phyloP scores from a whole-genome alignment of 768 basidiomycete species.

The Filobasidium wieringae region DNA sequence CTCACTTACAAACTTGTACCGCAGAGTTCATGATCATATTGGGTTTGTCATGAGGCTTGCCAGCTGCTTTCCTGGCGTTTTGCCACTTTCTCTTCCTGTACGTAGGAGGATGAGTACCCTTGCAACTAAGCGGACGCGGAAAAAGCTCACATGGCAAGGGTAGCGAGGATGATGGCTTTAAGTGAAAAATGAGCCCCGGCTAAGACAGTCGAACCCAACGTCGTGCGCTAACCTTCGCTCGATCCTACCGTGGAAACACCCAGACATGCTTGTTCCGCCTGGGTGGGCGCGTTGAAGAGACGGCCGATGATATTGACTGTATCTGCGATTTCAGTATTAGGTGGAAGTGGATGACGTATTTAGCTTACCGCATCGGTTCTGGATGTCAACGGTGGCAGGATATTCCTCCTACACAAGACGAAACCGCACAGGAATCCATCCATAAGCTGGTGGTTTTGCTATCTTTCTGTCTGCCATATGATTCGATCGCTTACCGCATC shows the following conservation, averaged over 20 bases:
- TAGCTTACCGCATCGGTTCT: slow-evolving; percentile 8
- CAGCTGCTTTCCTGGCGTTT: slow-evolving; percentile 7
- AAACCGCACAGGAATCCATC: neutral
- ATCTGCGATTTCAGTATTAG: neutral
- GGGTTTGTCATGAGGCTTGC: slow-evolving; percentile 12
- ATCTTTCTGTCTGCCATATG: neutral
- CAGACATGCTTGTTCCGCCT: slow-evolving; percentile 3
- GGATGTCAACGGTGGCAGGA: slow-evolving; percentile 16
- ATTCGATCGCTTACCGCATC: slow-evolving; percentile 8
- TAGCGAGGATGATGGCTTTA: slow-evolving; percentile 13
- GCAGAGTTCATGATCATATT: slow-evolving; percentile 28
- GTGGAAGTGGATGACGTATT: neutral
- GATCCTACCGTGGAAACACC: slow-evolving; percentile 19
- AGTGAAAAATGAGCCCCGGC: neutral
- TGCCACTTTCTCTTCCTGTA: slow-evolving; percentile 15
- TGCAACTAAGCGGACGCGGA: neutral
- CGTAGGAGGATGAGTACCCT: neutral
- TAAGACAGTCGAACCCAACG: neutral
- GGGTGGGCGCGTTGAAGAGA: slow-evolving; percentile 19
- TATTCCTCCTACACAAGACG: slow-evolving; percentile 10
- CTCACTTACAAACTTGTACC: slow-evolving; percentile 21
- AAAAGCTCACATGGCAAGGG: slow-evolving; percentile 7
- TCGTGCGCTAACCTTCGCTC: slow-evolving; percentile 1
- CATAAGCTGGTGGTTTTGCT: no score
- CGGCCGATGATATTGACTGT: slow-evolving; percentile 15